Percentiles rank a stretch among this genome's conserved stretches.
These are phyloP conservation scores for Schizosaccharomyces osmophilus DNA, from an alignment of 805 yeast genomes.

Conservation along the genomic window DNA sequence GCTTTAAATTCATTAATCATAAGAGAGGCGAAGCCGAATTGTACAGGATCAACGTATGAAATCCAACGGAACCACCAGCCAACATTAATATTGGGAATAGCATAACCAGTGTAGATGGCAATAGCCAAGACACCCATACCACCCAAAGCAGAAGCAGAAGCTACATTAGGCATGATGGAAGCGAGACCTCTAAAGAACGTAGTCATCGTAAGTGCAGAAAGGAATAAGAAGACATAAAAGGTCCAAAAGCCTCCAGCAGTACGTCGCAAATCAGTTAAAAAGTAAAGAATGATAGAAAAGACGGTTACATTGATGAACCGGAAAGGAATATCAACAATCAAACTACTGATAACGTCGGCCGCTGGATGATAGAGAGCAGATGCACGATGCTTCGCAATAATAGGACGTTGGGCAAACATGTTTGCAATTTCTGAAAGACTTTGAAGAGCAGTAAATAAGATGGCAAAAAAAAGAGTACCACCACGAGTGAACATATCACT, in stretches of 20 bases:
- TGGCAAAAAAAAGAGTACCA: constrained; percentile 36
- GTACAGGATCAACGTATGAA: constrained; percentile 31
- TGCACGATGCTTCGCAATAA: constrained; percentile 33
- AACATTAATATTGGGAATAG: constrained; percentile 31
- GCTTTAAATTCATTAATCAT: constrained; percentile 42
- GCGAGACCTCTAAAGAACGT: constrained; percentile 24
- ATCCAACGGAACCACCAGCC: constrained; percentile 55
- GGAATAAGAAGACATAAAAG: constrained; percentile 21
- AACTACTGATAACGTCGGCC: constrained; percentile 39
- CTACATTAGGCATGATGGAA: constrained; percentile 11
- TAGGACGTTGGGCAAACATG: constrained; percentile 25
- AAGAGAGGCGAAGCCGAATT: constrained; percentile 36
- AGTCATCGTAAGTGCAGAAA: constrained; percentile 30
- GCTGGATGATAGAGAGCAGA: constrained; percentile 36
- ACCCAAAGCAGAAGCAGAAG: constrained; percentile 23
- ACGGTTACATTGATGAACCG: constrained; percentile 21
- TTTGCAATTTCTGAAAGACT: constrained; percentile 22
- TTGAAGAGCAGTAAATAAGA: constrained; percentile 22
- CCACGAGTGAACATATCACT: constrained; percentile 32
- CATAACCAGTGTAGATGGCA: constrained; percentile 24
- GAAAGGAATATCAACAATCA: constrained; percentile 33
- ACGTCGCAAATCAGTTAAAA: constrained; percentile 29
- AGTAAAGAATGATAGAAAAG: constrained; percentile 28
- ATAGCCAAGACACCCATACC: constrained; percentile 19
- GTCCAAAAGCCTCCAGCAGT: constrained; percentile 30